Evolutionary conservation across 2,329 filamentous ascomycete species (phyloP), one percentile per base, ranked within the genome.

Genomic region (Massarina eburnea): DNA sequence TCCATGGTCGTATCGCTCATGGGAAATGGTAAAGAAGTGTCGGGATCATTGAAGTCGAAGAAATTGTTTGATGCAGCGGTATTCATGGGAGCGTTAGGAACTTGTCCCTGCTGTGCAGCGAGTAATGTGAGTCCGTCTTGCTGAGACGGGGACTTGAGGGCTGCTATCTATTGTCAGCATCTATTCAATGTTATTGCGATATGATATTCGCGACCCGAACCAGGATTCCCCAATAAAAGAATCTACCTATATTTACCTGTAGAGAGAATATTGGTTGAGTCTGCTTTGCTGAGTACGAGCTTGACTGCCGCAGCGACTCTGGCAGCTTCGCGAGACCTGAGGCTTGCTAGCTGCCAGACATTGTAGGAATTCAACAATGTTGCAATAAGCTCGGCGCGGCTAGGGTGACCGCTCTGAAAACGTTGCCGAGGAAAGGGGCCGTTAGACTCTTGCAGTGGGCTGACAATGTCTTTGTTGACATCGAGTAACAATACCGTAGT

Each of bases 401-500:
- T 57, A 0, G 64, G 62, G 17, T 55, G 53, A 4, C 49, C 50
- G 8, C 41, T 49, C 17, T 59, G 59, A 15, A 66, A 52, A 9
- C 46, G 45, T 22, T 34, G 20, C 3, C 56, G 45, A 12, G 52
- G 52, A 19, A 38, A 33, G 4, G 17, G 17, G 4, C 35, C 29
- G 5, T 36, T 18, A 15, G 34, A 18, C 12, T 18, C 26, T 24
- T 50, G 51, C 12, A 60, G 39, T 6, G 61, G 57, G 8, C 47
- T 43, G 1, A 45, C 36, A 17, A 64, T 30, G 5, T 66, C 64
- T 17, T 59, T 60, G 36, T 68, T 64, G 15, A 74, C 59, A 43
- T 77, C 75, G 3, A 76, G 61, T 29, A 74, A 73, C 3, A 79
- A 55, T 17, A 79, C 67, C 46, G 75, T 77, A 34, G 73, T 73